Conservation (phyloP, 148 eudicot genomes). For the Pharnaceum exiguum region DNA sequence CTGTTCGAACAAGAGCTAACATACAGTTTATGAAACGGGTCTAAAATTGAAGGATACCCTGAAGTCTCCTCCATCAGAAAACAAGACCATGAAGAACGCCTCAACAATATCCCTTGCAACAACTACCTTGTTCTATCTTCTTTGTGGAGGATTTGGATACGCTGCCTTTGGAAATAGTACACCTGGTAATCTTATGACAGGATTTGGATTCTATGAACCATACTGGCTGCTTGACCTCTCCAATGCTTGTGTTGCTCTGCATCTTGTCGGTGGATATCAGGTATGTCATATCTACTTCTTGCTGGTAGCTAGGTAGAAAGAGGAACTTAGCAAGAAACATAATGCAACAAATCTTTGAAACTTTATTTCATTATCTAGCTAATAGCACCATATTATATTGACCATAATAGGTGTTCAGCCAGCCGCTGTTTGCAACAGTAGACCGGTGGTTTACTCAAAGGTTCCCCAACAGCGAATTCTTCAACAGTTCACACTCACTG, state of each 20-base stretch:
- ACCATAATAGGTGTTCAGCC: conserved; percentile 52
- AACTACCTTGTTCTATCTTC: conserved; percentile 71
- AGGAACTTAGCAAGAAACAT: too few relatives aligned
- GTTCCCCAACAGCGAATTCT: conserved; percentile 33
- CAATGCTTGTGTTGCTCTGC: conserved; percentile 75
- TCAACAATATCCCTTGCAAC: conserved; percentile 38
- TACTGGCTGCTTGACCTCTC: conserved; percentile 84
- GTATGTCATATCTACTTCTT: conserved; percentile 17
- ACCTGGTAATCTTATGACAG: conserved; percentile 86
- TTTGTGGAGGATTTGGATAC: conserved; percentile 87
- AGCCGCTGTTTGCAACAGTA: conserved; percentile 41
- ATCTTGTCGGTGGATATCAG: conserved; percentile 88
- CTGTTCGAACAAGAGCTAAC: background rate
- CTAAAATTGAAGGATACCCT: conserved; percentile 61
- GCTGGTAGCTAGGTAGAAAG: background rate
- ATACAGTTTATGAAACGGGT: background rate
- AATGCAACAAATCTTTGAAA: too few relatives aligned
- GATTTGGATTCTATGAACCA: conserved; percentile 82
- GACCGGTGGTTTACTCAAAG: conserved; percentile 37
- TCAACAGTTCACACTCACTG: conserved; percentile 25
- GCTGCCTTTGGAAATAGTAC: conserved; percentile 79
- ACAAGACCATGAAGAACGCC: conserved; percentile 64
- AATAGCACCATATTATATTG: background rate
- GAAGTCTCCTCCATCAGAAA: conserved; percentile 66
- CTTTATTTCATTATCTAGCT: background rate